Evolutionary conservation across 1,284 basidiomycete genomes (phyloP).

Genomic region (Anthracocystis setariae): DNA sequence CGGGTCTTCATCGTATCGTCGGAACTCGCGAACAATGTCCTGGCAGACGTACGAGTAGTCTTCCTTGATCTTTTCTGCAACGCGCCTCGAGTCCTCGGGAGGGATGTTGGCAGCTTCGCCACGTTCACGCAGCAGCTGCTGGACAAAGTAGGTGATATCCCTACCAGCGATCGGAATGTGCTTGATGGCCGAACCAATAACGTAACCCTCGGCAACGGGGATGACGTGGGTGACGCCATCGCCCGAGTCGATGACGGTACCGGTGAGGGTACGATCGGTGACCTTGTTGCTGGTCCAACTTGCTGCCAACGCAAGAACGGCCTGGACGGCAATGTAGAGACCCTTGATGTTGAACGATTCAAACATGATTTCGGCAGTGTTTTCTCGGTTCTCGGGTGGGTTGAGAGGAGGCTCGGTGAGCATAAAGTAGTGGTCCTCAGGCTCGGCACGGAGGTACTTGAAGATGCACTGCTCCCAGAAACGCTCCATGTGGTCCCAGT

Average conservation of each 20-base stretch:
- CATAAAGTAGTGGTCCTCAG: slow-evolving; percentile 98
- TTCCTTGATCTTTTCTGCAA: slow-evolving; percentile 96
- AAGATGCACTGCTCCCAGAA: slow-evolving; percentile 99
- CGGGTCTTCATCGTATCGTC: slow-evolving; percentile 96
- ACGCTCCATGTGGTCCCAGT: slow-evolving; percentile 99
- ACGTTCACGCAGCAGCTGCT: slow-evolving; percentile 93
- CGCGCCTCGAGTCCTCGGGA: slow-evolving; percentile 92
- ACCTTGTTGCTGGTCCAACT: slow-evolving; percentile 96
- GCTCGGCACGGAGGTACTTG: slow-evolving; percentile 98
- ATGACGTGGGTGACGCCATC: slow-evolving; percentile 99
- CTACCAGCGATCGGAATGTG: slow-evolving; percentile 98
- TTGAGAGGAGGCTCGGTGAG: slow-evolving; percentile 98
- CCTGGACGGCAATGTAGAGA: slow-evolving; percentile 97
- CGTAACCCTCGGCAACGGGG: slow-evolving; percentile 94
- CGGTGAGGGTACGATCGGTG: slow-evolving; percentile 90
- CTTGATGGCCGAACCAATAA: slow-evolving; percentile 98
- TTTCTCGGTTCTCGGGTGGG: slow-evolving; percentile 97
- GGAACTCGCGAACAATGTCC: slow-evolving; percentile 98
- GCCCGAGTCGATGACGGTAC: slow-evolving; percentile 97
- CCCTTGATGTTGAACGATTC: slow-evolving; percentile 99
- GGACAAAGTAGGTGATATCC: slow-evolving; percentile 96
- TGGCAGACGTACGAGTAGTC: slow-evolving; percentile 97
- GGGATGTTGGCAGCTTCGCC: slow-evolving; percentile 90
- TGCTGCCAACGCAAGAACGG: slow-evolving; percentile 97
- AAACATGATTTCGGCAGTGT: slow-evolving; percentile 99